phyloP scores from a whole-genome alignment of 73 alveolate species.

The Strombidium stylifer region DNA sequence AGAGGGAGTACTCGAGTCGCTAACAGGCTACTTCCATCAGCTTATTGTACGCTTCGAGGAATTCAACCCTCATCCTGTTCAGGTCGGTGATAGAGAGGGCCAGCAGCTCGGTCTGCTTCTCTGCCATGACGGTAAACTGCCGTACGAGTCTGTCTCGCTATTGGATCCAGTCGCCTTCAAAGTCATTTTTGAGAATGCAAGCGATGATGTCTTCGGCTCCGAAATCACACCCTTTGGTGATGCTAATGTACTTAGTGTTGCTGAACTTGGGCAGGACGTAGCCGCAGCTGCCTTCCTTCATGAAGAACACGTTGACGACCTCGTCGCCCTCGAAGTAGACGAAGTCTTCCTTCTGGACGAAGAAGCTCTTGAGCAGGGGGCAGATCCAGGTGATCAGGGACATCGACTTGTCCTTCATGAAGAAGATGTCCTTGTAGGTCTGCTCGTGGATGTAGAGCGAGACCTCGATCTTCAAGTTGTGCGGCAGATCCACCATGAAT shows the following conservation, averaged over 20 bases:
- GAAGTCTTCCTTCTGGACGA: slow-evolving; percentile 67
- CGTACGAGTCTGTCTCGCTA: too few species aligned
- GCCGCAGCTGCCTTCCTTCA: slow-evolving; percentile 66
- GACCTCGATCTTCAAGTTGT: slow-evolving; percentile 40
- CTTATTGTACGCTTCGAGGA: too few species aligned
- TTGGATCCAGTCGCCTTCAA: too few species aligned
- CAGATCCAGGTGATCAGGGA: slow-evolving; percentile 82
- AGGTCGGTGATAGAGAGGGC: too few species aligned
- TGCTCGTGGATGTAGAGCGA: slow-evolving; percentile 67
- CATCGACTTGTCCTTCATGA: slow-evolving; percentile 68
- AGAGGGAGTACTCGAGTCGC: too few species aligned
- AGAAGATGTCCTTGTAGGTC: slow-evolving; percentile 60
- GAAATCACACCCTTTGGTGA: slow-evolving; percentile 31
- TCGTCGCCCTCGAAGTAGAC: slow-evolving; percentile 81
- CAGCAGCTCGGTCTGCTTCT: too few species aligned
- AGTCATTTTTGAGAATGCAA: too few species aligned
- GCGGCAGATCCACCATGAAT: too few species aligned
- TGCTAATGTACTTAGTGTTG: slow-evolving; percentile 16
- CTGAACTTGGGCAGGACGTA: slow-evolving; percentile 7
- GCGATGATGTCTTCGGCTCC: too few species aligned
- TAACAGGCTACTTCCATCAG: too few species aligned
- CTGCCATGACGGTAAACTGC: too few species aligned
- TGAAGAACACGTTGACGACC: slow-evolving; percentile 81
- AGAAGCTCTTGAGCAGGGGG: slow-evolving; percentile 72
- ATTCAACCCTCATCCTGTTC: too few species aligned